Conservation (phyloP, 306 rosid species). For the Nissolia schottii region DNA sequence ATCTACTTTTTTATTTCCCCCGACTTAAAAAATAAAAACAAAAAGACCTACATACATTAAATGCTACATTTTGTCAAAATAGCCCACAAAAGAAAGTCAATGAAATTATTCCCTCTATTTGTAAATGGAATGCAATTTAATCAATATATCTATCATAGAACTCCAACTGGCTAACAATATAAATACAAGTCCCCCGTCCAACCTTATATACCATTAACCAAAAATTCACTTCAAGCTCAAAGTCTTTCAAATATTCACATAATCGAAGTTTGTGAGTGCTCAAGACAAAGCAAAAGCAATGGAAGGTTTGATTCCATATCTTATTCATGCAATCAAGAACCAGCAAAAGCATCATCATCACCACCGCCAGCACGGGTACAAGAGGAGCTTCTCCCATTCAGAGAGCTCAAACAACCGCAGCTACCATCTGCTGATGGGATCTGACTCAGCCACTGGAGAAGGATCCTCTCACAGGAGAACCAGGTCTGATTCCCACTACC, state of each 20-base stretch:
- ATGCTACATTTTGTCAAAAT: neutral
- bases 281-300: conserved; percentile 16
- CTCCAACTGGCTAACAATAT: conserved; percentile 2
- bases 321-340: conserved; percentile 65
- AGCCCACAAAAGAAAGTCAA: neutral
- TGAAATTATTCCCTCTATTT: neutral
- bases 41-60: neutral
- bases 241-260: neutral
- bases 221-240: neutral
- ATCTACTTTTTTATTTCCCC: neutral
- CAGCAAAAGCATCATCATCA: conserved; percentile 42
- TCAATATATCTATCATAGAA: neutral
- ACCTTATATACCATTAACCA: neutral
- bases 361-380: neutral
- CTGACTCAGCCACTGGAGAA: conserved; percentile 28
- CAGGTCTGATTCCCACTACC: conserved; percentile 57
- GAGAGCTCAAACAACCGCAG: conserved; percentile 54
- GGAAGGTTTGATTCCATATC: conserved; percentile 88
- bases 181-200: neutral
- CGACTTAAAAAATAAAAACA: neutral
- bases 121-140: neutral
- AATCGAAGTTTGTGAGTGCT: conserved; percentile 2
- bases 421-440: conserved; percentile 54
- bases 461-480: conserved; percentile 80
- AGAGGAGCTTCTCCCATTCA: conserved; percentile 47